Evolutionary conservation across 2,329 filamentous ascomycete species (phyloP).

Genomic region (Fusarium musae): DNA sequence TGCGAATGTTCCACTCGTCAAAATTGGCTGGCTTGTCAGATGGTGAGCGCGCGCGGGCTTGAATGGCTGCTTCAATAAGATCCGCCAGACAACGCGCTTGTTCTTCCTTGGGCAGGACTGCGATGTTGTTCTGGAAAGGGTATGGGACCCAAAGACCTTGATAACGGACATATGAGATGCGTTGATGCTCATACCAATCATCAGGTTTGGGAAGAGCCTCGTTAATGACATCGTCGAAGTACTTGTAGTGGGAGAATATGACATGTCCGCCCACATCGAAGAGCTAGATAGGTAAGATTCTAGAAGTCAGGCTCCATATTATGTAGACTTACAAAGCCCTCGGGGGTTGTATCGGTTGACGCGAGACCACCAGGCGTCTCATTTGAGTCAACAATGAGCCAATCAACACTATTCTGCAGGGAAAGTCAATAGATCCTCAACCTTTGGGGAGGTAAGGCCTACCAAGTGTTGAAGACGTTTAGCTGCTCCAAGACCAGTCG

Average conservation of each 20-base stretch:
- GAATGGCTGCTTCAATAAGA: slow-evolving; percentile 92
- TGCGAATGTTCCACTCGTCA: slow-evolving; percentile 97
- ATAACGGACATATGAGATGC: slow-evolving; percentile 98
- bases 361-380: slow-evolving; percentile 95
- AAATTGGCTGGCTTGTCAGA: slow-evolving; percentile 88
- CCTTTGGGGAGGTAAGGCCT: too few species aligned
- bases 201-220: slow-evolving; percentile 93
- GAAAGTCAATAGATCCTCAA: too few species aligned
- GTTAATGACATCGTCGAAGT: slow-evolving; percentile 98
- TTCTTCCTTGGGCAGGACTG: slow-evolving; percentile 95
- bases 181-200: slow-evolving; percentile 98
- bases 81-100: slow-evolving; percentile 94
- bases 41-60: slow-evolving; percentile 81
- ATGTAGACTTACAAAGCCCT: slow-evolving; percentile 79
- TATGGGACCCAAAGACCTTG: slow-evolving; percentile 97
- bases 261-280: slow-evolving; percentile 99
- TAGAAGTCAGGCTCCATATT: too few species aligned
- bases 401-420: slow-evolving; percentile 80
- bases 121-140: slow-evolving; percentile 99
- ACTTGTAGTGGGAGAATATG: slow-evolving; percentile 99
- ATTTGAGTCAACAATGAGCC: slow-evolving; percentile 93
- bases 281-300: slow-evolving; percentile 64
- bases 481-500: slow-evolving; percentile 95
- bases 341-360: slow-evolving; percentile 91
- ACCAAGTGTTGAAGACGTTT: slow-evolving; percentile 80